These are phyloP conservation scores for Capsicum chinense DNA, from an alignment of 257 asterid genomes.

Conservation along the genomic window DNA sequence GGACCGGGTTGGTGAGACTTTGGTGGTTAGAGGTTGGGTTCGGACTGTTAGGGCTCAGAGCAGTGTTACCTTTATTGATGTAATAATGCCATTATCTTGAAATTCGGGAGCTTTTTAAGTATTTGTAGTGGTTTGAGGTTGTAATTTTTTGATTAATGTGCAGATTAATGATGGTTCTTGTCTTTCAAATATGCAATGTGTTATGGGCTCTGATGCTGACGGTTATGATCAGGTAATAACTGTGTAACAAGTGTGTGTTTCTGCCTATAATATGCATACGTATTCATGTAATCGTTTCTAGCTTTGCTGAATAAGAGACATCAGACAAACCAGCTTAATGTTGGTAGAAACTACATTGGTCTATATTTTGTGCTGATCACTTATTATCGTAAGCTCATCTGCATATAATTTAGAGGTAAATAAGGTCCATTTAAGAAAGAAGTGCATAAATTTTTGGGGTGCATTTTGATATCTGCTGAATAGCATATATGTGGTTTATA, in stretches of 20 bases:
- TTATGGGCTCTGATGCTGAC: constrained; percentile 74
- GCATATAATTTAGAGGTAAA: not conserved
- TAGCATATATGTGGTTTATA: not conserved
- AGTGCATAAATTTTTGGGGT: not conserved
- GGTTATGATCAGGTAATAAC: constrained; percentile 86
- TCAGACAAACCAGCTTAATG: not conserved
- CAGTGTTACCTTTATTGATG: constrained; percentile 86
- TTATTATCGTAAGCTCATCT: not conserved
- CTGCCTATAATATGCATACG: no score
- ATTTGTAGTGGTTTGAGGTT: not conserved
- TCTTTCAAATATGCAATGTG: constrained; percentile 97
- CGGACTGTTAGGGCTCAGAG: constrained; percentile 89
- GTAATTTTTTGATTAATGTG: constrained; percentile 29
- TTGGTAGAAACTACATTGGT: not conserved
- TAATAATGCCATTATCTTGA: constrained; percentile 34
- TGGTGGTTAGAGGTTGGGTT: constrained; percentile 92
- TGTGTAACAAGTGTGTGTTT: not conserved
- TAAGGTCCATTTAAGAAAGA: not conserved
- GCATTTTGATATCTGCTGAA: not conserved
- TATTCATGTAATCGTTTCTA: not conserved
- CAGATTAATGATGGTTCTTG: constrained; percentile 98
- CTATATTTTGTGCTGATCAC: not conserved
- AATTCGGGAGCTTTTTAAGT: not conserved
- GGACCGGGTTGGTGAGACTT: constrained; percentile 65
- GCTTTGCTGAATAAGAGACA: not conserved